Percentiles rank a stretch among this genome's conserved stretches.
Evolutionary conservation across 768 basidiomycete genomes (phyloP).

Genomic region (Suillus decipiens): DNA sequence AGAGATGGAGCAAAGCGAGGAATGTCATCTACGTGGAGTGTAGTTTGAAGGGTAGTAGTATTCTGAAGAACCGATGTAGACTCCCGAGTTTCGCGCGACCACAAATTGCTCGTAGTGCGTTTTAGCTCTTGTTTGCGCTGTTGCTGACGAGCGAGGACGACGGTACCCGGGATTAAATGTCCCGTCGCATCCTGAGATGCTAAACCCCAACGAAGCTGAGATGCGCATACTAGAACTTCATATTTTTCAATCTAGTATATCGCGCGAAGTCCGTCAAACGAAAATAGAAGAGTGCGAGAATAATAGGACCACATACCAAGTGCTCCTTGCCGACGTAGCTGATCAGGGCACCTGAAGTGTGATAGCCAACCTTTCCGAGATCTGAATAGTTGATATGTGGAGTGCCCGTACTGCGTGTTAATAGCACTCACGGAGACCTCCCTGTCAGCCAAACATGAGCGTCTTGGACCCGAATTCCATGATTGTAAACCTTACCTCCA

Average conservation of each 20-base stretch:
- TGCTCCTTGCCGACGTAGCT: slow-evolving; percentile 37
- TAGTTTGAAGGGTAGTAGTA: slow-evolving; percentile 9
- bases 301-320: slow-evolving; percentile 21
- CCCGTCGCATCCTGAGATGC: slow-evolving; percentile 15
- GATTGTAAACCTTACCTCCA: not conserved
- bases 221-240: slow-evolving; percentile 39
- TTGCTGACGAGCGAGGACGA: slow-evolving; percentile 28
- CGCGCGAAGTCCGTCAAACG: slow-evolving; percentile 4
- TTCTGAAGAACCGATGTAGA: slow-evolving; percentile 16
- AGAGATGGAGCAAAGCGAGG: slow-evolving; percentile 26
- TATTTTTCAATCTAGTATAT: slow-evolving; percentile 29
- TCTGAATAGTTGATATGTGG: slow-evolving; percentile 19
- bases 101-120: not conserved
- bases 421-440: slow-evolving; percentile 8
- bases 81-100: slow-evolving; percentile 17
- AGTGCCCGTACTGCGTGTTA: not conserved
- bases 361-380: slow-evolving; percentile 35
- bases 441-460: not conserved
- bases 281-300: not conserved
- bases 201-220: slow-evolving; percentile 35
- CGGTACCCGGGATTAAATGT: slow-evolving; percentile 28
- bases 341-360: slow-evolving; percentile 33
- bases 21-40: slow-evolving; percentile 29
- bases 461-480: not conserved
- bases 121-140: slow-evolving; percentile 10